A percentile compares a stretch with the other conserved stretches of the same genome.
Conservation (phyloP, 2,329 filamentous ascomycete genomes). For the Alternaria sp. region DNA sequence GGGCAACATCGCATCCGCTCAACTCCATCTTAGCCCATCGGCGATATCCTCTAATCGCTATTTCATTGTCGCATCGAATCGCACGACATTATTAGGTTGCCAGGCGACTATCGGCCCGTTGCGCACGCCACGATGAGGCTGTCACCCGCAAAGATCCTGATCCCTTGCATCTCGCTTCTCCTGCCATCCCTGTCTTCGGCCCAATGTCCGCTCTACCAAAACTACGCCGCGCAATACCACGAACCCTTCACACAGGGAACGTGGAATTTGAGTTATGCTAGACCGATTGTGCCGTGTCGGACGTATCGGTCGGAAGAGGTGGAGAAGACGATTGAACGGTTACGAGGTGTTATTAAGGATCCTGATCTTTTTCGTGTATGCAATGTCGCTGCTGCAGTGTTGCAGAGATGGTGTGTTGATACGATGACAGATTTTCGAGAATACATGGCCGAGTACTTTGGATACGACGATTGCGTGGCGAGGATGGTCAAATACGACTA, state of each 20-base stretch:
- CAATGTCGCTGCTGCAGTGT: not conserved
- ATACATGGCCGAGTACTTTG: constrained; percentile 76
- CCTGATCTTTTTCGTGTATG: constrained; percentile 65
- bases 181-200: constrained; percentile 26
- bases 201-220: constrained; percentile 53
- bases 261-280: constrained; percentile 53
- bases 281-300: constrained; percentile 53
- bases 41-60: not conserved
- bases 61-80: not conserved
- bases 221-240: constrained; percentile 50
- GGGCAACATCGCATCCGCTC: not conserved
- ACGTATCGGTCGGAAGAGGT: constrained; percentile 53
- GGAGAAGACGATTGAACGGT: constrained; percentile 46
- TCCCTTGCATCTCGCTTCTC: constrained; percentile 14
- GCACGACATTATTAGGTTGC: not conserved
- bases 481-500: constrained; percentile 60
- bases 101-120: not conserved
- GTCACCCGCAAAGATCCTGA: not conserved
- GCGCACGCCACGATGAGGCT: constrained; percentile 15
- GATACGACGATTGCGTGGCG: constrained; percentile 76
- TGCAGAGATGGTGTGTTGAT: not conserved
- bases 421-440: constrained; percentile 63
- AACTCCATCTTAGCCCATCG: not conserved
- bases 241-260: constrained; percentile 50
- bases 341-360: constrained; percentile 50